These are phyloP conservation scores for Aspergillus cristatus DNA, from an alignment of 495 filamentous ascomycete genomes.

Conservation along the genomic window DNA sequence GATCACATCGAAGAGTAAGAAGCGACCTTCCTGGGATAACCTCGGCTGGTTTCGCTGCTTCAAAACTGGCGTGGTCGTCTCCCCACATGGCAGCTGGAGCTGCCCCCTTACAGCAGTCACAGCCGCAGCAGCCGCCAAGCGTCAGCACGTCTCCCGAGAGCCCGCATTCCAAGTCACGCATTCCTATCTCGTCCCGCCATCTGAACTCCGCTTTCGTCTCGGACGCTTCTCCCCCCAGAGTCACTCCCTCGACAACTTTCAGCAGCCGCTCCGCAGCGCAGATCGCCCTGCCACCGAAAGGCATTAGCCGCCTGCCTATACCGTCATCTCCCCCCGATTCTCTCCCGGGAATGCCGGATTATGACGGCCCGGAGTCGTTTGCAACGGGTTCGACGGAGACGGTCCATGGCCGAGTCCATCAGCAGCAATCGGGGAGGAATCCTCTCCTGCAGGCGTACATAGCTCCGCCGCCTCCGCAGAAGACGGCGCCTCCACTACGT, in stretches of 20 bases:
- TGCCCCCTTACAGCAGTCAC: constrained; percentile 12
- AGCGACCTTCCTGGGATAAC: constrained; percentile 34
- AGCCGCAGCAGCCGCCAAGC: constrained; percentile 9
- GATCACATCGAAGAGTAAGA: constrained; percentile 36
- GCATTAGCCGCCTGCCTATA: constrained; percentile 36
- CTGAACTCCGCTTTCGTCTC: constrained; percentile 38
- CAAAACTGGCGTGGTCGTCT: constrained; percentile 8
- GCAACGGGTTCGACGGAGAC: constrained; percentile 27
- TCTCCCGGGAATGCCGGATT: constrained; percentile 19
- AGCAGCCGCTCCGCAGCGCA: constrained; percentile 21
- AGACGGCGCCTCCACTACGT: constrained; percentile 60
- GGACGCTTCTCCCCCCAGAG: constrained; percentile 34
- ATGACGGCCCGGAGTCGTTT: constrained; percentile 24
- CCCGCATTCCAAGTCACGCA: constrained; percentile 46
- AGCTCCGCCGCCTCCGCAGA: constrained; percentile 48
- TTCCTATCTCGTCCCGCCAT: constrained; percentile 46
- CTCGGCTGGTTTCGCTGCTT: constrained; percentile 15
- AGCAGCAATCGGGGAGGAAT: constrained; percentile 30
- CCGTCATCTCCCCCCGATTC: constrained; percentile 21
- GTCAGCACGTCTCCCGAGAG: constrained; percentile 23
- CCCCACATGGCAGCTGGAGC: constrained; percentile 31
- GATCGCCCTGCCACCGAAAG: constrained; percentile 33
- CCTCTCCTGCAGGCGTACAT: constrained; percentile 58
- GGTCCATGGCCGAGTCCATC: constrained; percentile 24
- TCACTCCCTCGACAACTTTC: constrained; percentile 27